Evolutionary conservation across 2,329 filamentous ascomycete genomes (phyloP).

Genomic region (Ascocoryne sarcoides): DNA sequence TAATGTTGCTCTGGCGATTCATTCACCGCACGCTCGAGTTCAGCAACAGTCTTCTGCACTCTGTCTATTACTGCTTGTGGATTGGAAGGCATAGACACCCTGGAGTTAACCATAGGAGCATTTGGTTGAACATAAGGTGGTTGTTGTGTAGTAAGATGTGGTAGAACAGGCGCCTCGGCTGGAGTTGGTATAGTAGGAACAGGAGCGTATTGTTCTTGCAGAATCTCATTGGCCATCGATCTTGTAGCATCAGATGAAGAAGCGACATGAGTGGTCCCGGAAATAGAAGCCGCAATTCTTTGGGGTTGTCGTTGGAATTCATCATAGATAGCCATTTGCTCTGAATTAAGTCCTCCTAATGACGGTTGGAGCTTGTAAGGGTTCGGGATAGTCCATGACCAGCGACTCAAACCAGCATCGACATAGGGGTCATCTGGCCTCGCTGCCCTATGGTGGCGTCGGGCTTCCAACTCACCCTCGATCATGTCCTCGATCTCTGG

Average conservation of each 20-base stretch:
- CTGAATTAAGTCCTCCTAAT: slow-evolving; percentile 67
- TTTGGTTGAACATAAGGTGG: slow-evolving; percentile 48
- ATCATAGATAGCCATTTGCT: slow-evolving; percentile 94
- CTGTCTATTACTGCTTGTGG: slow-evolving; percentile 43
- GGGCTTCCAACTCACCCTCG: slow-evolving; percentile 67
- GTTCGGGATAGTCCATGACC: slow-evolving; percentile 88
- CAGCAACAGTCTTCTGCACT: slow-evolving; percentile 48
- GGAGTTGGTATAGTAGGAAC: slow-evolving; percentile 51
- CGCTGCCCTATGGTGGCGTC: slow-evolving; percentile 65
- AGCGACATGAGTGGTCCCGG: slow-evolving; percentile 46
- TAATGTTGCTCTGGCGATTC: slow-evolving; percentile 52
- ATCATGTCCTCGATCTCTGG: slow-evolving; percentile 95
- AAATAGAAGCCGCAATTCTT: slow-evolving; percentile 48
- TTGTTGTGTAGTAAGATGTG: slow-evolving; percentile 41
- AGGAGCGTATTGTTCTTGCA: slow-evolving; percentile 52
- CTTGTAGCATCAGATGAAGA: slow-evolving; percentile 53
- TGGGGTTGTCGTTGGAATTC: slow-evolving; percentile 79
- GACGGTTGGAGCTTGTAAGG: slow-evolving; percentile 78
- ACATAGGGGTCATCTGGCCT: slow-evolving; percentile 79
- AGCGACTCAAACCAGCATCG: slow-evolving; percentile 73
- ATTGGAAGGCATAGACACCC: slow-evolving; percentile 38
- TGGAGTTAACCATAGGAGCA: slow-evolving; percentile 41
- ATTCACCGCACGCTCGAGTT: slow-evolving; percentile 45
- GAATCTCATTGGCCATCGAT: slow-evolving; percentile 53
- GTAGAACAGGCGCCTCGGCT: slow-evolving; percentile 47